Conservation (phyloP, 257 asterid species). For the Rubia yunnanensis region DNA sequence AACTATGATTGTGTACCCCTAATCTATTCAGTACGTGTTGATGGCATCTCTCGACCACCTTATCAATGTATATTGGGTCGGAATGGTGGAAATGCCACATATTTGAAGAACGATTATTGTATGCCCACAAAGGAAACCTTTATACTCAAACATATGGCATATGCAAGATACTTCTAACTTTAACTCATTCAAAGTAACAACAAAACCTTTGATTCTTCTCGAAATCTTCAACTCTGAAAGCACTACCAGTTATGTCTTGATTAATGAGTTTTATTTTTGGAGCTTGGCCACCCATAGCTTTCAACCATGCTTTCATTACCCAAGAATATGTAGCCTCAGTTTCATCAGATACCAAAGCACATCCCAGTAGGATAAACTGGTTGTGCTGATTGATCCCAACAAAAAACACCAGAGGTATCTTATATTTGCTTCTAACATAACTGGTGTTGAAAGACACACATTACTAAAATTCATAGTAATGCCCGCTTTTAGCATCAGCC, state of each 20-base stretch:
- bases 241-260: slow-evolving; percentile 51
- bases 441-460: slow-evolving; percentile 81
- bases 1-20: too few species aligned
- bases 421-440: slow-evolving; percentile 70
- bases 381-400: slow-evolving; percentile 93
- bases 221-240: slow-evolving; percentile 70
- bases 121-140: slow-evolving; percentile 89
- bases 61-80: slow-evolving; percentile 68
- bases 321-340: slow-evolving; percentile 58
- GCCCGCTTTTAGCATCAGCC: slow-evolving; percentile 92
- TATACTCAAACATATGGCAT: slow-evolving; percentile 75
- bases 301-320: slow-evolving; percentile 84
- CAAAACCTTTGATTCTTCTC: slow-evolving; percentile 64
- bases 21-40: slow-evolving; percentile 40
- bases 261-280: slow-evolving; percentile 75
- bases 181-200: slow-evolving; percentile 53
- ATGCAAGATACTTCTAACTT: slow-evolving; percentile 77
- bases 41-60: slow-evolving; percentile 92
- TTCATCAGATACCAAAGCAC: slow-evolving; percentile 90
- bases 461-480: slow-evolving; percentile 65
- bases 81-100: slow-evolving; percentile 65
- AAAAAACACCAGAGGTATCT: slow-evolving; percentile 74
- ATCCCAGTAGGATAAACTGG: slow-evolving; percentile 87
- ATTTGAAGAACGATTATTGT: slow-evolving; percentile 85
- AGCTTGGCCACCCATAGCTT: slow-evolving; percentile 78